Base-by-base conservation (phyloP, 1,284 basidiomycete genomes). In the Chalciporus sp. region DNA sequence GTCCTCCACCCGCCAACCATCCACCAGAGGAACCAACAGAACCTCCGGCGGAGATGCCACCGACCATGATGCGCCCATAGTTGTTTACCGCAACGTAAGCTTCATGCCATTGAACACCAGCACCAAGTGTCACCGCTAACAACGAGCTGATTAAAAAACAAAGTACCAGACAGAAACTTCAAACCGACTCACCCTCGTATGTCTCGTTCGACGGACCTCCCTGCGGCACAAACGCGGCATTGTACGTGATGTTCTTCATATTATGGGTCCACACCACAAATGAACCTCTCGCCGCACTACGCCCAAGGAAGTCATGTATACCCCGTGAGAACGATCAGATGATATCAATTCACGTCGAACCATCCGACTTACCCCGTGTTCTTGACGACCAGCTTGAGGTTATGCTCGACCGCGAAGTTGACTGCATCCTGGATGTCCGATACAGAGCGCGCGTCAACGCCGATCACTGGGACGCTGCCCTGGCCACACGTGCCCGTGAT, bases 381-480 rank as follows among this genome's bases (percentile, higher is more conserved):
- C 63, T 80, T 82, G 17, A 81, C 65, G 1, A 75, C 75, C 1
- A 80, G 55, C 4, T 73, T 73, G 17, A 81, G 61, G 55, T 75
- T 74, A 52, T 77, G 65, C 28, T 68, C 53, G 7, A 55, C 67
- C 0, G 74, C 51, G 11, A 66, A 64, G 1, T 8, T 12, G 4
- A 66, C 23, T 10, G 54, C 75, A 26, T 69, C 73, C 57, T 76
- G 72, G 5, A 81, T 59, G 53, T 76, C 76, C 19, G 42, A 55
- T 7, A 65, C 63, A 0, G 53, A 63, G 9, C 71, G 67, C 1
- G 72, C 75, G 47, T 80, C 77, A 5, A 80, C 75, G 1, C 75
- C 76, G 16, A 74, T 60, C 7, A 72, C 68, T 7, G 79, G 74
- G 1, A 81, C 70, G 39, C 68, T 74, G 5, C 77, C 79, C 56